Evolutionary conservation across 2,329 filamentous ascomycete genomes (phyloP).

Genomic region (Fusarium succisae): DNA sequence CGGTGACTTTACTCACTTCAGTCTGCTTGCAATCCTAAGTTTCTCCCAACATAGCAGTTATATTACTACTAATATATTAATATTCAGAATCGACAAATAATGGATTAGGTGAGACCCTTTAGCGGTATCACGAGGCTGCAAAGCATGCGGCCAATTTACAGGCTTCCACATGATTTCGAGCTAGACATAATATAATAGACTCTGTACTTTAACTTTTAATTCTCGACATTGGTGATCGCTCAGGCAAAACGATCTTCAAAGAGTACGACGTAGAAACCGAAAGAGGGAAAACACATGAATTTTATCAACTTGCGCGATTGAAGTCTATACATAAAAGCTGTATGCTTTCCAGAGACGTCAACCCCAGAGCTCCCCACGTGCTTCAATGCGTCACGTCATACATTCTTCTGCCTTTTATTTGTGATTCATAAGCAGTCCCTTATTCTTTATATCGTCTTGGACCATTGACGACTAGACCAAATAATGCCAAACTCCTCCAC

Average conservation of each 20-base stretch:
- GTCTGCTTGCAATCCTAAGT: not conserved
- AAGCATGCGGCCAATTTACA: not conserved
- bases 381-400: conserved; percentile 26
- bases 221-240: not conserved
- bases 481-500: conserved; percentile 35
- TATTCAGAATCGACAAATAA: not conserved
- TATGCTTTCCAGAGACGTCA: conserved; percentile 19
- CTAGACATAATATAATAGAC: not conserved
- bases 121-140: not conserved
- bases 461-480: conserved; percentile 33
- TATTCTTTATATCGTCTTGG: conserved; percentile 37
- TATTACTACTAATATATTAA: not conserved
- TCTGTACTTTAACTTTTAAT: not conserved
- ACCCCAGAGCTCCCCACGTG: conserved; percentile 11
- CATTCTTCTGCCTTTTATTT: conserved; percentile 32
- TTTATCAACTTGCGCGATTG: conserved; percentile 34
- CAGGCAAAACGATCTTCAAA: not conserved
- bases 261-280: not conserved
- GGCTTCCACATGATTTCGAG: not conserved
- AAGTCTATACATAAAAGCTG: conserved; percentile 30
- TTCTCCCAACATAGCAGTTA: not conserved
- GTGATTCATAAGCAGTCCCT: conserved; percentile 31
- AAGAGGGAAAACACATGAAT: not conserved
- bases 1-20: not conserved
- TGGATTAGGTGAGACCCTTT: not conserved